Base-by-base conservation (phyloP, 352 stramenopile genomes). In the Phytopythium delawarense region DNA sequence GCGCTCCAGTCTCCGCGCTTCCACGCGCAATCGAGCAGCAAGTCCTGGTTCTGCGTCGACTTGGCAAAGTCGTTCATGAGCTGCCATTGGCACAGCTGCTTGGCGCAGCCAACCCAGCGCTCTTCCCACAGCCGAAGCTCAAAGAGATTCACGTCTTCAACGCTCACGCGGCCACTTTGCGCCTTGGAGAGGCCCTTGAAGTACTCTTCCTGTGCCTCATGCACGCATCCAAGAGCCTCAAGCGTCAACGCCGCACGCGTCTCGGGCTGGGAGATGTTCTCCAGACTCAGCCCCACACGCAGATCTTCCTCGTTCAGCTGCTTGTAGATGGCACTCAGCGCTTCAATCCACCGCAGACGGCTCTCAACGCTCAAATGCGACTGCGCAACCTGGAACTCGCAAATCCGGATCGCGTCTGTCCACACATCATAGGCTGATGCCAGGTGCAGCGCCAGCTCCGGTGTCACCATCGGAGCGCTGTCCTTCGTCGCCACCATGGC, bases 41-140 rank as follows among this genome's bases (percentile, higher is more conserved):
- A 72, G 25, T 97, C 89, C 44, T 96, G 89, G 72, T 98, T 96
- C 58, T 97, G 84, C 35, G 92, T 96, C 37, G 88, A 80, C 62
- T 95, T 94, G 13, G 89, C 89, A 70, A 97, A 98, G 55, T 97
- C 87, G 64, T 94, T 88, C 83, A 98, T 92, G 9, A 97, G 76
- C 61, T 93, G 83, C 92, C 92, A 98, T 65, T 98, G 89, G 23
- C 88, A 96, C 37, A 98, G 67, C 57, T 98, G 87, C 72, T 96
- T 92, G 2, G 89, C 88, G 64, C 87, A 97, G 2, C 86, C 91
- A 37, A 98, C 87, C 92, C 92, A 98, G 30, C 88, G 80, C 46
- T 96, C 82, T 65, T 97, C 84, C 88, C 89, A 96, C 28, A 94
- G 64, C 15, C 88, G 74, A 7, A 96, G 58, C 72, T 97, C 89